Percentiles rank a stretch among this genome's conserved stretches.
Conservation (phyloP, 257 asterid species). For the Ophiorrhiza pumila region DNA sequence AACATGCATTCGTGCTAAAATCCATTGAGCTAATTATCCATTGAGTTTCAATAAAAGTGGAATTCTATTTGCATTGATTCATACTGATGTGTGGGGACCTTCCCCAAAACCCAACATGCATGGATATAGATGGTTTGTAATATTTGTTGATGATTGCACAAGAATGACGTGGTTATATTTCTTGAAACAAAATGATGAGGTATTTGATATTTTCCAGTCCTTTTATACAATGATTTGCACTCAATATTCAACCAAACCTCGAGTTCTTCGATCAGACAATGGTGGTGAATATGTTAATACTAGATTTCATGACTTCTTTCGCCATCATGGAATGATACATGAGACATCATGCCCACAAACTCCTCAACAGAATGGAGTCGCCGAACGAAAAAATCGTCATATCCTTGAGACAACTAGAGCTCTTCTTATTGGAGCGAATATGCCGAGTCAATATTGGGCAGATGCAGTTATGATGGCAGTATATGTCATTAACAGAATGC, state of each 20-base stretch:
- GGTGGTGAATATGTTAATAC: no score
- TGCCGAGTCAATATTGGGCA: background rate
- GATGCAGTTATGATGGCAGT: background rate
- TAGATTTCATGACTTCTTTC: background rate
- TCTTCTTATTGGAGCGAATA: background rate
- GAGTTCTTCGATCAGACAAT: no score
- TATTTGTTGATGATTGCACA: background rate
- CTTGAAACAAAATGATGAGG: conserved; percentile 1
- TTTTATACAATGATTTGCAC: background rate
- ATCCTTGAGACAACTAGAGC: background rate
- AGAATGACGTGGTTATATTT: background rate
- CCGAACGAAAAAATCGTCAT: background rate
- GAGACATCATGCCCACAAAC: background rate
- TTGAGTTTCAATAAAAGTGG: no score
- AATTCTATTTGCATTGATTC: no score
- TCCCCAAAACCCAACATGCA: no score
- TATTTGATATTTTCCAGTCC: background rate
- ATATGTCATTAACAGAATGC: background rate
- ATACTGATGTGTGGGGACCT: no score
- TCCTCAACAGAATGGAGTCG: background rate
- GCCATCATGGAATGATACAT: no score
- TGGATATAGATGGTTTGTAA: background rate
- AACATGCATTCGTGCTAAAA: no score
- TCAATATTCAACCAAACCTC: no score
- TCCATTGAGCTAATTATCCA: no score